A percentile compares a stretch with the other conserved stretches of the same genome.
These are phyloP conservation scores for Coniophora puteana DNA, from an alignment of 1,284 basidiomycete species.

Conservation along the genomic window DNA sequence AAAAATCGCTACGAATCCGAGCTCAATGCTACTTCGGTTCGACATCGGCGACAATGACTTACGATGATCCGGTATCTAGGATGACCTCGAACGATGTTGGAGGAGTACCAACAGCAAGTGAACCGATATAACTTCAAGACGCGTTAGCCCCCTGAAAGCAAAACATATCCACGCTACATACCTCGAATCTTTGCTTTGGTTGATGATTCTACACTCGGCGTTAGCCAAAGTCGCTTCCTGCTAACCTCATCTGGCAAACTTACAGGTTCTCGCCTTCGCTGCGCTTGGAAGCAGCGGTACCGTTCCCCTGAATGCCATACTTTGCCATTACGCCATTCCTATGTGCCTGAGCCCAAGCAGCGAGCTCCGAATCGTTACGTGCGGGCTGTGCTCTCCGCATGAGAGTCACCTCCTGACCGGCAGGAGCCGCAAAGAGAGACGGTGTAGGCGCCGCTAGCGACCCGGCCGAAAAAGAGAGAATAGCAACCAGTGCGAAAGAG, in stretches of 20 bases:
- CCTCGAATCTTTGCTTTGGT: constrained; percentile 19
- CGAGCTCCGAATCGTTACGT: constrained; percentile 19
- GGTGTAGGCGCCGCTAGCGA: constrained; percentile 13
- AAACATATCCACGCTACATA: constrained; percentile 5
- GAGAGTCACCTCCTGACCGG: constrained; percentile 18
- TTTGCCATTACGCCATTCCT: constrained; percentile 20
- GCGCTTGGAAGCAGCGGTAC: constrained; percentile 14
- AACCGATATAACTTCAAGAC: constrained; percentile 22
- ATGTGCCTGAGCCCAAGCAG: constrained; percentile 20
- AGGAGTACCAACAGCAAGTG: constrained; percentile 27
- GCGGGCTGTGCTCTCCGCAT: constrained; percentile 11
- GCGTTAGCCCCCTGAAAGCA: not conserved
- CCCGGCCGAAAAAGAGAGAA: constrained; percentile 12
- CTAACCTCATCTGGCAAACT: not conserved
- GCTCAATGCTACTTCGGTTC: constrained; percentile 1
- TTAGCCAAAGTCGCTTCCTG: constrained; percentile 1
- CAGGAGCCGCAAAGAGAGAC: constrained; percentile 5
- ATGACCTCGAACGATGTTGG: constrained; percentile 23
- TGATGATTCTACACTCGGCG: constrained; percentile 17
- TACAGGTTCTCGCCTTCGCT: constrained; percentile 19
- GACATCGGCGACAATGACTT: constrained; percentile 25
- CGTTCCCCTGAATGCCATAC: constrained; percentile 13
- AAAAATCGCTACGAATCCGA: constrained; percentile 36
- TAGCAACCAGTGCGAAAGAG: constrained; percentile 9
- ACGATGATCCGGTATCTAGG: constrained; percentile 44